Percentiles rank a stretch among this genome's conserved stretches.
Evolutionary conservation across 495 filamentous ascomycete genomes (phyloP).

Genomic region (Neurospora sp.): DNA sequence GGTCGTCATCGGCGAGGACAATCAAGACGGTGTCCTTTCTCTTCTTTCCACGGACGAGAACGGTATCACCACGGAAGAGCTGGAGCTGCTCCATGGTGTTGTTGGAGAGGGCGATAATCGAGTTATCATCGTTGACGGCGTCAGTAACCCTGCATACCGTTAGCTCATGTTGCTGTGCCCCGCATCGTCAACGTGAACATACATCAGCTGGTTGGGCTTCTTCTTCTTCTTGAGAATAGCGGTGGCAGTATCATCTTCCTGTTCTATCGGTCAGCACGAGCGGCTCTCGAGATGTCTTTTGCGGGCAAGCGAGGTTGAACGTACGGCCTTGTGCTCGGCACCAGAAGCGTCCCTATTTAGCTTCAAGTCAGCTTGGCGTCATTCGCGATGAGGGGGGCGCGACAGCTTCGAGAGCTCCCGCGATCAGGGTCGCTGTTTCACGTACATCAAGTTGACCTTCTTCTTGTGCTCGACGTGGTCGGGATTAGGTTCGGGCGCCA

Average conservation of each 20-base stretch:
- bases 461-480: conserved; percentile 72
- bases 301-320: conserved; percentile 25
- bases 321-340: conserved; percentile 75
- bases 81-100: conserved; percentile 98
- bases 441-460: conserved; percentile 88
- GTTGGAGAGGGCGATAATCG: conserved; percentile 94
- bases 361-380: conserved; percentile 19
- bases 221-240: conserved; percentile 99
- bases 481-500: conserved; percentile 27
- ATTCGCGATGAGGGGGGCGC: background rate
- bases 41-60: conserved; percentile 98
- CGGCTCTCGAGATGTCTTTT: conserved; percentile 4
- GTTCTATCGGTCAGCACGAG: conserved; percentile 15
- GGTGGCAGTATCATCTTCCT: conserved; percentile 90
- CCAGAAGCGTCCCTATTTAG: conserved; percentile 73
- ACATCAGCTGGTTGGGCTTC: conserved; percentile 99
- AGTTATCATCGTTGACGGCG: conserved; percentile 98
- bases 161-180: conserved; percentile 19
- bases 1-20: conserved; percentile 92
- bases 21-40: conserved; percentile 97
- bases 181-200: conserved; percentile 26
- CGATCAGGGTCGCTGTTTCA: conserved; percentile 3
- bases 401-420: conserved; percentile 3
- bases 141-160: conserved; percentile 72
- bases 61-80: conserved; percentile 96